phyloP scores from a whole-genome alignment of 345 rosid genomes.

The Murraya koenigii region DNA sequence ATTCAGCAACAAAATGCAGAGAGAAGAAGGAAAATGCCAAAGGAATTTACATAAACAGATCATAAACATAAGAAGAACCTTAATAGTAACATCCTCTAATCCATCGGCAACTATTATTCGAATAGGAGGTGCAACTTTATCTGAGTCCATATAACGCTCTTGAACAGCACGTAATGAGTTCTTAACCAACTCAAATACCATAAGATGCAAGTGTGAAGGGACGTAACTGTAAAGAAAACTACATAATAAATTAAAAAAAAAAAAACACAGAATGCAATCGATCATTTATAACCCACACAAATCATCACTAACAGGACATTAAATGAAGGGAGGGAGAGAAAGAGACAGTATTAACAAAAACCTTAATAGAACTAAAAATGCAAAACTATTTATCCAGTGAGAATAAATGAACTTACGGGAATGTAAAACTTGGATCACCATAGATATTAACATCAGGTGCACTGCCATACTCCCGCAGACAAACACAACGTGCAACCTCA shows the following conservation, averaged over 20 bases:
- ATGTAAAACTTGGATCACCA: conserved; percentile 88
- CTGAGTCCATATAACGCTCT: conserved; percentile 74
- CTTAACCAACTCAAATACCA: conserved; percentile 95
- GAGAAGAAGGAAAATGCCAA: background rate
- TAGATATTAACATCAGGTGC: conserved; percentile 77
- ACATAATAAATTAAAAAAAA: background rate
- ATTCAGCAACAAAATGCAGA: background rate
- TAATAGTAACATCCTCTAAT: conserved; percentile 91
- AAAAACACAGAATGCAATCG: background rate
- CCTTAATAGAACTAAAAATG: background rate
- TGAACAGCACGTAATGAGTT: conserved; percentile 95
- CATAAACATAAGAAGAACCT: conserved; percentile 37
- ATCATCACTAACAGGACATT: background rate
- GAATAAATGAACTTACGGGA: conserved; percentile 62
- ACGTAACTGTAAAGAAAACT: conserved; percentile 54
- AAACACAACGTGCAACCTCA: conserved; percentile 85
- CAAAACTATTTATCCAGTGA: background rate
- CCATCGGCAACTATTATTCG: conserved; percentile 93
- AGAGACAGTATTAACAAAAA: background rate
- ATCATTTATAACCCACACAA: background rate
- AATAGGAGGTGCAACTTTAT: conserved; percentile 71
- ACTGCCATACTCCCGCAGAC: conserved; percentile 86
- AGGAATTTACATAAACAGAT: background rate
- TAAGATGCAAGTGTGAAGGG: conserved; percentile 87
- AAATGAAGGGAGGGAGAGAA: background rate